phyloP scores from a whole-genome alignment of 805 yeast genomes.

The Candida easanensis region DNA sequence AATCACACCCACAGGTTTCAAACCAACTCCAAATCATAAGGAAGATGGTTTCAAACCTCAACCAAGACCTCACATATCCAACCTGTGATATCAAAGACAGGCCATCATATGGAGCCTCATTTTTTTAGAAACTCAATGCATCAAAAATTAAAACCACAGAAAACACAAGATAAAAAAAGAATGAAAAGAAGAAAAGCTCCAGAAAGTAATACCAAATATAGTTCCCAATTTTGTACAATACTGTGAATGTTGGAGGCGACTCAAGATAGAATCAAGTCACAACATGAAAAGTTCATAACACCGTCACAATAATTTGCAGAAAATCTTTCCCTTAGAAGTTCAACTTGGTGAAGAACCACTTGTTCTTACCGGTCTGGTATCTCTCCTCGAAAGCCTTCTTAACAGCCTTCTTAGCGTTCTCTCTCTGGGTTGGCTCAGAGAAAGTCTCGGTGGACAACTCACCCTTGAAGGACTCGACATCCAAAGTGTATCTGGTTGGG shows the following conservation, averaged over 20 bases:
- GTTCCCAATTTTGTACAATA: slow-evolving; percentile 9
- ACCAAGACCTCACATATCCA: too few relatives aligned
- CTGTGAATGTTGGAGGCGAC: slow-evolving; percentile 1
- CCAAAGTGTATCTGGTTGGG: slow-evolving; percentile 99
- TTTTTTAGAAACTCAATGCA: slow-evolving; percentile 11
- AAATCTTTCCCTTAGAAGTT: slow-evolving; percentile 54
- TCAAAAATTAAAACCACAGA: slow-evolving; percentile 13
- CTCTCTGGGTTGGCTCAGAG: slow-evolving; percentile 95
- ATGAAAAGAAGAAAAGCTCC: slow-evolving; percentile 4
- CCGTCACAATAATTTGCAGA: slow-evolving; percentile 2
- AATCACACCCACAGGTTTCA: background rate
- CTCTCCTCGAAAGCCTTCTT: slow-evolving; percentile 99
- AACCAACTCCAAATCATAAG: slow-evolving; percentile 4
- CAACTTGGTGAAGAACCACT: slow-evolving; percentile 99
- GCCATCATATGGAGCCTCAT: background rate
- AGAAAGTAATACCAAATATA: slow-evolving; percentile 8
- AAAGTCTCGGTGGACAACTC: slow-evolving; percentile 90
- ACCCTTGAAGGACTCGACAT: slow-evolving; percentile 90
- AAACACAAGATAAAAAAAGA: slow-evolving; percentile 5
- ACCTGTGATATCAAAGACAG: too few relatives aligned
- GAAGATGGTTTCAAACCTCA: background rate
- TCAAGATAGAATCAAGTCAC: background rate
- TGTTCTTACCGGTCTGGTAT: slow-evolving; percentile 99
- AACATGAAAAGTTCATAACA: too few relatives aligned
- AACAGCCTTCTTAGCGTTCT: slow-evolving; percentile 97